A percentile compares a stretch with the other conserved stretches of the same genome.
These are phyloP conservation scores for Cryptococcus hybrid DNA, from an alignment of 1,284 basidiomycete species.

Conservation along the genomic window DNA sequence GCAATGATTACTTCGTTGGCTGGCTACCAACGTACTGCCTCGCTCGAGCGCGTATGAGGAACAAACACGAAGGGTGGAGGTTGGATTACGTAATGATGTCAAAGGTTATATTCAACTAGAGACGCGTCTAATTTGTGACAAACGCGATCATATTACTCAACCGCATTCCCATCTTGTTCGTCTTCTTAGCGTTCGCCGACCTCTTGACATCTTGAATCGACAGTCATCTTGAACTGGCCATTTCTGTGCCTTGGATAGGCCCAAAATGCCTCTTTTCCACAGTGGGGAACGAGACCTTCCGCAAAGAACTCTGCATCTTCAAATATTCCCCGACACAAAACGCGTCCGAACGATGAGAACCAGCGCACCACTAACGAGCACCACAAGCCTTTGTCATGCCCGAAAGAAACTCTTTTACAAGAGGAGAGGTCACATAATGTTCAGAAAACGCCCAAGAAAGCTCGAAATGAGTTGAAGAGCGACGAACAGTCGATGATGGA, in stretches of 20 bases:
- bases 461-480: slow-evolving; percentile 6
- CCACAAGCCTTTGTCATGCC: not conserved
- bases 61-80: not conserved
- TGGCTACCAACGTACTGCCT: not conserved
- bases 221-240: too few relatives aligned
- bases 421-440: not conserved
- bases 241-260: too few relatives aligned
- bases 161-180: too few relatives aligned
- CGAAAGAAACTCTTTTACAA: not conserved
- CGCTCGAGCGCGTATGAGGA: not conserved
- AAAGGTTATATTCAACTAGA: too few relatives aligned
- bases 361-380: not conserved
- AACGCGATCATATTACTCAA: too few relatives aligned
- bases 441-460: not conserved
- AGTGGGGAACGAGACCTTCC: too few relatives aligned
- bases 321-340: not conserved
- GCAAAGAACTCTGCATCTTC: too few relatives aligned
- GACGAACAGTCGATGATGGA: slow-evolving; percentile 47
- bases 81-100: not conserved
- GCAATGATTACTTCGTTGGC: too few relatives aligned
- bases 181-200: too few relatives aligned
- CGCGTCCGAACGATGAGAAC: not conserved
- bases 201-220: too few relatives aligned
- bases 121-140: too few relatives aligned
- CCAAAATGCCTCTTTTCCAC: too few relatives aligned